Evolutionary conservation across 2,329 filamentous ascomycete species (phyloP).

Genomic region (Talaromyces sp.): DNA sequence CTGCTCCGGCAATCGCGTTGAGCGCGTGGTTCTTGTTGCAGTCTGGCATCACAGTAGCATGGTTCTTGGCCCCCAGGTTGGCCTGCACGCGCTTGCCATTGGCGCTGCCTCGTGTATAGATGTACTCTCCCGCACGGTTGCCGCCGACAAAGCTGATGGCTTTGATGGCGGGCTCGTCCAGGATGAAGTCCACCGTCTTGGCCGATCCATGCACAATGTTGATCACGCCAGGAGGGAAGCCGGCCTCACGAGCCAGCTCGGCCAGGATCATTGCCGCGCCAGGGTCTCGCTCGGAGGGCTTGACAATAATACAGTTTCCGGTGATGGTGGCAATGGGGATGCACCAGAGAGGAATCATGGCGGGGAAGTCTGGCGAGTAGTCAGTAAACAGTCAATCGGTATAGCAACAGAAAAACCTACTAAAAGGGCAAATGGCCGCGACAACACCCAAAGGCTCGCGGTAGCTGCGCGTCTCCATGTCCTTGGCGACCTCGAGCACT

Average conservation of each 20-base stretch:
- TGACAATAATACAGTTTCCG: conserved; percentile 57
- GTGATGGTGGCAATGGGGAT: conserved; percentile 59
- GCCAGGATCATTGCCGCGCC: conserved; percentile 58
- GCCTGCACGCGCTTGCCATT: conserved; percentile 63
- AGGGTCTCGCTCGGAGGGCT: conserved; percentile 59
- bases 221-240: conserved; percentile 58
- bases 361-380: conserved; percentile 53
- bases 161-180: conserved; percentile 61
- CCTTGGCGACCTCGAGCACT: conserved; percentile 63
- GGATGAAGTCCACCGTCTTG: conserved; percentile 60
- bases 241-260: conserved; percentile 54
- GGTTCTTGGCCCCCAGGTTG: conserved; percentile 64
- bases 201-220: conserved; percentile 61
- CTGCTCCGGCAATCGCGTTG: conserved; percentile 60
- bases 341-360: conserved; percentile 66
- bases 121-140: conserved; percentile 62
- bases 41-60: conserved; percentile 59
- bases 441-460: conserved; percentile 60
- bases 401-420: conserved; percentile 32
- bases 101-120: conserved; percentile 55
- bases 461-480: conserved; percentile 65
- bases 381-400: neutral
- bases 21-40: conserved; percentile 62
- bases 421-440: conserved; percentile 63
- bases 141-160: conserved; percentile 61